Conservation (phyloP, 225 moss, liverwort and hornwort genomes). For the Pleurozium schreberi region DNA sequence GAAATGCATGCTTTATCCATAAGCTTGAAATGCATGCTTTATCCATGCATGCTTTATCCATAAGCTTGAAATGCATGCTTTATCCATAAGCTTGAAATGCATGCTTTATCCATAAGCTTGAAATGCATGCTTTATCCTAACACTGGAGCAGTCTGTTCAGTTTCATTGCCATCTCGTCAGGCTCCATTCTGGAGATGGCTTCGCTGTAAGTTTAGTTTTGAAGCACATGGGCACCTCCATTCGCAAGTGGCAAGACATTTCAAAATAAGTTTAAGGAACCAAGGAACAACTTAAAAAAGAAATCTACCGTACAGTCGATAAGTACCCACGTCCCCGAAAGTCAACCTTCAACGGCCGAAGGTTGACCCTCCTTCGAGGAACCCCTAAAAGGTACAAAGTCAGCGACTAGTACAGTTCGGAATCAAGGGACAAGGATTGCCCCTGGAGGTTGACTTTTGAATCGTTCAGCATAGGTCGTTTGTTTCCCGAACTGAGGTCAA, state of each 20-base stretch:
- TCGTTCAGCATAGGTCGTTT: not conserved
- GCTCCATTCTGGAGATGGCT: not conserved
- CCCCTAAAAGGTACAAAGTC: not conserved
- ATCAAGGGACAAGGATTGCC: too few relatives aligned
- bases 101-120: not conserved
- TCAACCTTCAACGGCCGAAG: not conserved
- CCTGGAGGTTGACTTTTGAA: not conserved
- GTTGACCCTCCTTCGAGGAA: not conserved
- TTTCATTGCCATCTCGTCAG: not conserved
- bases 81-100: not conserved
- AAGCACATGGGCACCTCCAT: too few relatives aligned
- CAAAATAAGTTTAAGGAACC: too few relatives aligned
- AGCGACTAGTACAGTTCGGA: not conserved
- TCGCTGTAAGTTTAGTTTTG: too few relatives aligned
- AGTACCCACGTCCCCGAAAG: not conserved
- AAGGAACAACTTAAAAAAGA: too few relatives aligned
- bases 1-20: not conserved
- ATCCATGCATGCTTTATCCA: too few relatives aligned
- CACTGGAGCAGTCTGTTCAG: not conserved
- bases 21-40: not conserved
- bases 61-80: not conserved
- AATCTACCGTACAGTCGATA: not conserved
- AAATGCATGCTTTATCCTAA: not conserved
- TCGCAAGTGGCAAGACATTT: too few relatives aligned
- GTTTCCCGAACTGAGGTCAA: not conserved